Percentiles rank a stretch among this genome's conserved stretches.
Evolutionary conservation across 1,284 basidiomycete species (phyloP).

Genomic region (Ceratobasidium theobromae): DNA sequence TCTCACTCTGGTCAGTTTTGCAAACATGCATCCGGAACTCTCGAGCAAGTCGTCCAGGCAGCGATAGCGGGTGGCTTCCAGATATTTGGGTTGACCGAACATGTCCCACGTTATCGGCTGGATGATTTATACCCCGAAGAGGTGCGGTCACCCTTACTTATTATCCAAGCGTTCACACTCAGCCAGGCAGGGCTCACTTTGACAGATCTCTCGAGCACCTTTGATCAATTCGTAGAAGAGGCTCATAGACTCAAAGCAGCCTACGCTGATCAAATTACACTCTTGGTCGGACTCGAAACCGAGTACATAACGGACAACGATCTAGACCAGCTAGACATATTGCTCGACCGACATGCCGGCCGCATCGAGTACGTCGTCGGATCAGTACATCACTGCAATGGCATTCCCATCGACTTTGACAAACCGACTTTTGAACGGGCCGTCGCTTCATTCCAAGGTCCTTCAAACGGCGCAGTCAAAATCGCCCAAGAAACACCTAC

Average conservation of each 20-base stretch:
- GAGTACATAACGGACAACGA: slow-evolving; percentile 79
- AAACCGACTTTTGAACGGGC: slow-evolving; percentile 63
- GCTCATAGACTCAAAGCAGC: slow-evolving; percentile 69
- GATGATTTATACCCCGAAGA: slow-evolving; percentile 95
- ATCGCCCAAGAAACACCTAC: slow-evolving; percentile 37
- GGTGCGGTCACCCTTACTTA: too few relatives aligned
- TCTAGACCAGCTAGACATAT: slow-evolving; percentile 57
- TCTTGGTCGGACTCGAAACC: slow-evolving; percentile 92
- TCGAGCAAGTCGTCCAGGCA: slow-evolving; percentile 78
- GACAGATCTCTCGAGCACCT: slow-evolving; percentile 56
- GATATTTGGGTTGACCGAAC: slow-evolving; percentile 90
- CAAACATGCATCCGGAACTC: slow-evolving; percentile 76
- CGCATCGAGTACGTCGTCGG: slow-evolving; percentile 91
- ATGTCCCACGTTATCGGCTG: slow-evolving; percentile 81
- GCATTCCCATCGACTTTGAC: slow-evolving; percentile 94
- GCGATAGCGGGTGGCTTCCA: slow-evolving; percentile 80
- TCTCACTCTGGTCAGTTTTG: slow-evolving; percentile 98
- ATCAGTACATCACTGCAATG: slow-evolving; percentile 88
- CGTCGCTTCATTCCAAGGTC: slow-evolving; percentile 45
- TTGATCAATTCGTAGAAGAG: slow-evolving; percentile 69
- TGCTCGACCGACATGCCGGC: slow-evolving; percentile 50
- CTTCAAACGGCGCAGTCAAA: too few relatives aligned
- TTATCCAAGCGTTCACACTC: neutral
- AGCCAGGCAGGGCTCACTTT: slow-evolving; percentile 54
- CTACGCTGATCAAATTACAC: slow-evolving; percentile 64